Base-by-base conservation (phyloP, 768 basidiomycete genomes). In the Xerocomellus amylosporus region DNA sequence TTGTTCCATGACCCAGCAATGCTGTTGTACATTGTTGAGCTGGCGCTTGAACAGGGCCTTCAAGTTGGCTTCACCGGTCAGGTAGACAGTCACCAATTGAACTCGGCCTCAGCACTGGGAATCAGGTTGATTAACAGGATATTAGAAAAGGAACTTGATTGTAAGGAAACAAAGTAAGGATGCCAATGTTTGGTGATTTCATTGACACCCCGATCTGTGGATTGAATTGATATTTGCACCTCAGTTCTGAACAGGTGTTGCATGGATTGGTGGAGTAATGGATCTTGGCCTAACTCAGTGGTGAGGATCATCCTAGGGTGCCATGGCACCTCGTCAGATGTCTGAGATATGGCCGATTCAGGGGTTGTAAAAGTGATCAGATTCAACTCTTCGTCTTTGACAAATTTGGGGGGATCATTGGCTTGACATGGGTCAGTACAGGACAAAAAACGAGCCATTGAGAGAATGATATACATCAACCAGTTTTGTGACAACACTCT, bases 201-300 rank as follows among this genome's bases (percentile, higher is more conserved):
- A 15, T 74, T 72, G 41, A 84, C 73, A 20, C 97, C 97, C 45
- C 88, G 82, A 49, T 96, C 94, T 1, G 96, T 98, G 0, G 96
- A 93, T 45, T 79, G 77, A 17, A 95, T 85, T 19, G 88, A 85
- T 31, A 98, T 75, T 20, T 83, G 77, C 2, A 88, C 96, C 57
- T 87, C 83, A 12, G 78, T 76, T 64, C 81, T 85, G 77, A 93
- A 94, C 36, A 82, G 66, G 51, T 84, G 78, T 48, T 96, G 84
- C 47, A 93, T 84, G 53, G 85, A 79, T 58, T 86, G 84, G 39
- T 93, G 79, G 30, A 99, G 79, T 12, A 93, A 74, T 13, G 96
- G 96, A 68, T 99, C 96, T 66, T 90, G 94, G 33, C 91, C 90
- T 17, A 98, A 79, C 68, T 98, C 97, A 0, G 90, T 92, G 7